phyloP scores from a whole-genome alignment of 495 filamentous ascomycete species.

The Tetracladium marchalianum region DNA sequence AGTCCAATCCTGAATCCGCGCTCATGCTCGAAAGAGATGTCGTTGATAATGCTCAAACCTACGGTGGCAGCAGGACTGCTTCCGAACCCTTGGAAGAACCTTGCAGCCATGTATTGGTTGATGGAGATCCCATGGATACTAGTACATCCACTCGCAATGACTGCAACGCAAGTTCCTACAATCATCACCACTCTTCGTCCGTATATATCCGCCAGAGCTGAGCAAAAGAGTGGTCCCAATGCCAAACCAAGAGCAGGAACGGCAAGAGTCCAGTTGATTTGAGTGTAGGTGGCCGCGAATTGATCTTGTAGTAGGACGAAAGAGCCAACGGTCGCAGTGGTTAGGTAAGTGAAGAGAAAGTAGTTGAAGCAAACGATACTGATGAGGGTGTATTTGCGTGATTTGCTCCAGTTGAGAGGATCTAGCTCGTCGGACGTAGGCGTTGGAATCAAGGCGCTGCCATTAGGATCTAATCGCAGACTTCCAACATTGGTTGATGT shows the following conservation, averaged over 20 bases:
- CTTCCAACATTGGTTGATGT: not conserved
- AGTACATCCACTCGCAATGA: slow-evolving; percentile 32
- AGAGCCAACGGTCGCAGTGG: slow-evolving; percentile 50
- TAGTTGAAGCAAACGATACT: slow-evolving; percentile 53
- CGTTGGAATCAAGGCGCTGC: slow-evolving; percentile 26
- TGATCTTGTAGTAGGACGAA: slow-evolving; percentile 42
- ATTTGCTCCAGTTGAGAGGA: slow-evolving; percentile 45
- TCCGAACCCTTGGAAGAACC: slow-evolving; percentile 55
- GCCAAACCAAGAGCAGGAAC: slow-evolving; percentile 50
- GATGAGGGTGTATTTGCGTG: slow-evolving; percentile 41
- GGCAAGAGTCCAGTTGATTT: slow-evolving; percentile 56
- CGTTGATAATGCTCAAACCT: slow-evolving; percentile 49
- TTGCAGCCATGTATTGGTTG: slow-evolving; percentile 44
- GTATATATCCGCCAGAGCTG: slow-evolving; percentile 47
- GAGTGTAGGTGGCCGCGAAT: slow-evolving; percentile 36
- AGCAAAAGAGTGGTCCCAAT: slow-evolving; percentile 49
- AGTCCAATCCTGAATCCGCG: slow-evolving; percentile 50
- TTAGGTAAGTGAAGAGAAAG: slow-evolving; percentile 56
- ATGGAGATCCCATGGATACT: slow-evolving; percentile 25
- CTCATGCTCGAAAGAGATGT: slow-evolving; percentile 50
- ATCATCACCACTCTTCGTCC: slow-evolving; percentile 46
- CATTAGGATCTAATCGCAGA: slow-evolving; percentile 17
- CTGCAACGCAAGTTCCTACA: slow-evolving; percentile 41
- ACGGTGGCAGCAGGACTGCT: slow-evolving; percentile 49
- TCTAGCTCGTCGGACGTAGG: slow-evolving; percentile 45